Conservation (phyloP, 1,139 yeast species). For the Debaryomyces subglobosus region DNA sequence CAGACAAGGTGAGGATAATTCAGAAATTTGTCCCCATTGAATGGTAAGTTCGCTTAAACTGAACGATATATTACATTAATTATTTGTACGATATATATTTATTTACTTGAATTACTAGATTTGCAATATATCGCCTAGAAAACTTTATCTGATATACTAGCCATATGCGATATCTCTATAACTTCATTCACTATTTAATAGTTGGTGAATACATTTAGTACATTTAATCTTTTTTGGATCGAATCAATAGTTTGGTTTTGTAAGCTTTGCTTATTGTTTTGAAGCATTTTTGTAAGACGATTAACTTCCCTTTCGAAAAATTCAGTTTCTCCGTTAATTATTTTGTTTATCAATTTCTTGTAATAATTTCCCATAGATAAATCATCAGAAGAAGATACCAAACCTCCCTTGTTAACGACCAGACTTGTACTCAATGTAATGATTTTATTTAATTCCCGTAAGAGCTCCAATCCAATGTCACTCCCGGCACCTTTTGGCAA, state of each 20-base stretch:
- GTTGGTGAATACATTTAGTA: constrained; percentile 29
- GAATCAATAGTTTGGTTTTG: constrained; percentile 43
- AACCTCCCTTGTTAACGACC: constrained; percentile 11
- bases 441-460: constrained; percentile 15
- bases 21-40: constrained; percentile 54
- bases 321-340: constrained; percentile 48
- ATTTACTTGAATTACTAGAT: background rate
- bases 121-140: background rate
- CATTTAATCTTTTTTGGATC: constrained; percentile 51
- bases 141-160: background rate
- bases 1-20: constrained; percentile 66
- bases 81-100: background rate
- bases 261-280: constrained; percentile 37
- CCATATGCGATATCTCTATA: background rate
- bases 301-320: constrained; percentile 54
- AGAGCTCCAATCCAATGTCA: constrained; percentile 16
- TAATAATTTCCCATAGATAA: constrained; percentile 43
- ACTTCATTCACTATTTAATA: background rate
- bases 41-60: constrained; percentile 44
- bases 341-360: constrained; percentile 51
- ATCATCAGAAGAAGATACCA: constrained; percentile 19
- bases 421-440: constrained; percentile 9
- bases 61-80: constrained; percentile 1
- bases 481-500: constrained; percentile 8
- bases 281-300: constrained; percentile 53